Evolutionary conservation across 164 flowering plant species (phyloP), one percentile per base, ranked within the genome.

Genomic region (Stephania japonica): DNA sequence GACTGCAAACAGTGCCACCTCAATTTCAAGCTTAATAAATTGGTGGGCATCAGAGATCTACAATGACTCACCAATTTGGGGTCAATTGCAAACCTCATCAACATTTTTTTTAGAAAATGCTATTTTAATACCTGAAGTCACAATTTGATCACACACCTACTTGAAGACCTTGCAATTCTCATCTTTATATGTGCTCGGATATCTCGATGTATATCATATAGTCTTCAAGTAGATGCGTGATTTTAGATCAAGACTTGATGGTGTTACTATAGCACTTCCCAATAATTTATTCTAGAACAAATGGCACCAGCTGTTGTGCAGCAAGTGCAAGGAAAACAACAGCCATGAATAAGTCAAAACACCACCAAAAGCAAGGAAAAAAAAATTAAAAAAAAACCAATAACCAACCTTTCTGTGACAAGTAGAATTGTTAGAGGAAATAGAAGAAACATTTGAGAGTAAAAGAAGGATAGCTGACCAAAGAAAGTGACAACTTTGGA

Each of bases 281-380:
- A 32, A 32, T 32, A 32, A 2, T 32, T 32, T 32, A 4, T 32
- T 44, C 14, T 44, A 44, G 18, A 66, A 66, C 42, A 66, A 26
- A 14, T 21, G 65, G 42, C 59, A 72, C 9, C 50, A 44, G 50
- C 50, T 44, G 50, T 44, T 44, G 50, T 44, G 14, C 7, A 3
- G 50, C 50, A 44, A 44, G 50, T 44, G 50, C 50, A 44, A 44
- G 50, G 4, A 8, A 44, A 13, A 8, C 68, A 69, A 77, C 8
- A 11, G 70, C 70, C 73, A 70, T 27, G 71, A 73, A 74, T 71
- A 70, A 25, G 80, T 83, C 81, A 75, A 73, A 68, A 13, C 8
- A 26, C 72, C 62, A 1, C 83, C 85, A 59, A 73, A 21, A 68
- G 62, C 75, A 70, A 61, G 75, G 81, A 68, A 56, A 53, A 65